Conservation (phyloP, 352 stramenopile species). For the Phytophthora gonapodyides region DNA sequence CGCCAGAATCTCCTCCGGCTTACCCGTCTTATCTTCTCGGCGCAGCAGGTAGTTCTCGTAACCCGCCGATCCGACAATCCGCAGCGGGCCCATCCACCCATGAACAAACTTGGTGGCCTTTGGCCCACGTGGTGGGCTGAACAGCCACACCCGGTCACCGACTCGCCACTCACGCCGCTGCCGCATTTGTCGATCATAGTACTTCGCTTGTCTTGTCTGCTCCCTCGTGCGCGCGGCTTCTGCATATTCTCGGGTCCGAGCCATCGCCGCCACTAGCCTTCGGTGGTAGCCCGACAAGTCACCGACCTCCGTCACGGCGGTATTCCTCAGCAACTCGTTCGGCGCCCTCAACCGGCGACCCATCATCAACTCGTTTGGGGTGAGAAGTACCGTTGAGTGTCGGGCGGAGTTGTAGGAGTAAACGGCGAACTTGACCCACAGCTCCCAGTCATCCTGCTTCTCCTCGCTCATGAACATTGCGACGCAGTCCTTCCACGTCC, state of each 20-base stretch:
- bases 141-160: too few species aligned
- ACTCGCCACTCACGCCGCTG: too few species aligned
- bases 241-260: too few species aligned
- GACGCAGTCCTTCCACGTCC: constrained; percentile 22
- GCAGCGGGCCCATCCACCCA: too few species aligned
- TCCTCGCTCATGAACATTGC: not conserved
- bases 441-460: not conserved
- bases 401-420: not conserved
- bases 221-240: too few species aligned
- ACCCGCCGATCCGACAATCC: not conserved
- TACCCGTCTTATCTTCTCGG: not conserved
- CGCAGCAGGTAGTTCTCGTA: constrained; percentile 3
- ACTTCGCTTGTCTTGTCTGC: too few species aligned
- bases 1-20: not conserved
- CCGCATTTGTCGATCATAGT: too few species aligned
- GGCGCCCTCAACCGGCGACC: not conserved
- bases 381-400: not conserved
- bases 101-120: too few species aligned
- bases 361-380: constrained; percentile 1
- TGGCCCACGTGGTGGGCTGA: too few species aligned
- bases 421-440: not conserved
- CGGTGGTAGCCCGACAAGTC: too few species aligned
- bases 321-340: not conserved
- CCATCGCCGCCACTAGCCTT: too few species aligned
- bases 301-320: too few species aligned